phyloP scores from a whole-genome alignment of 805 yeast genomes.

The Lachancea quebecensis region DNA sequence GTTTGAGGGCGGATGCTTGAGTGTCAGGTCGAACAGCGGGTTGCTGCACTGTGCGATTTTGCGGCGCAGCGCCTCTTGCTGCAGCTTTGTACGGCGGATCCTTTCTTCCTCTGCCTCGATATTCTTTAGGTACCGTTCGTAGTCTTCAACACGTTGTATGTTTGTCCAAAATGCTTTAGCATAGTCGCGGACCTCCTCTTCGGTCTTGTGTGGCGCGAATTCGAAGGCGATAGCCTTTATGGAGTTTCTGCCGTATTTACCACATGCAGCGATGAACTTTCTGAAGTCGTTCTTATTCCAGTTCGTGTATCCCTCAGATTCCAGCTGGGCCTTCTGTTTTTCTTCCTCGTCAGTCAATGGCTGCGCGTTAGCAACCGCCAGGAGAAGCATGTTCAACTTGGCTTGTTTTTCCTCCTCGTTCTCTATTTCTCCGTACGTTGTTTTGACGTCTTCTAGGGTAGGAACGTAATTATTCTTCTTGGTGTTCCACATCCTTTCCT shows the following conservation, averaged over 20 bases:
- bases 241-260: constrained; percentile 76
- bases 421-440: constrained; percentile 31
- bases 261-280: constrained; percentile 65
- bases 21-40: constrained; percentile 72
- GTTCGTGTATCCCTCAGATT: constrained; percentile 62
- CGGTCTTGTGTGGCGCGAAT: constrained; percentile 66
- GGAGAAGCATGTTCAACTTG: constrained; percentile 55
- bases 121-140: constrained; percentile 71
- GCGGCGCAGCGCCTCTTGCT: constrained; percentile 70
- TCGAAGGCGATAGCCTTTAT: constrained; percentile 66
- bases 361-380: constrained; percentile 67
- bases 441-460: constrained; percentile 47
- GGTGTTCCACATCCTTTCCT: constrained; percentile 71
- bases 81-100: constrained; percentile 54
- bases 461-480: constrained; percentile 65
- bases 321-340: constrained; percentile 48
- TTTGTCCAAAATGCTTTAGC: constrained; percentile 76
- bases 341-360: constrained; percentile 82
- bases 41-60: constrained; percentile 63
- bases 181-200: constrained; percentile 73
- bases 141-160: constrained; percentile 76
- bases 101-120: constrained; percentile 89
- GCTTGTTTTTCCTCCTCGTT: constrained; percentile 39
- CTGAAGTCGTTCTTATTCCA: constrained; percentile 89
- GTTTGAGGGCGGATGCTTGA: constrained; percentile 67